Base-by-base conservation (phyloP, 306 rosid genomes). In the Fragaria iinumae region DNA sequence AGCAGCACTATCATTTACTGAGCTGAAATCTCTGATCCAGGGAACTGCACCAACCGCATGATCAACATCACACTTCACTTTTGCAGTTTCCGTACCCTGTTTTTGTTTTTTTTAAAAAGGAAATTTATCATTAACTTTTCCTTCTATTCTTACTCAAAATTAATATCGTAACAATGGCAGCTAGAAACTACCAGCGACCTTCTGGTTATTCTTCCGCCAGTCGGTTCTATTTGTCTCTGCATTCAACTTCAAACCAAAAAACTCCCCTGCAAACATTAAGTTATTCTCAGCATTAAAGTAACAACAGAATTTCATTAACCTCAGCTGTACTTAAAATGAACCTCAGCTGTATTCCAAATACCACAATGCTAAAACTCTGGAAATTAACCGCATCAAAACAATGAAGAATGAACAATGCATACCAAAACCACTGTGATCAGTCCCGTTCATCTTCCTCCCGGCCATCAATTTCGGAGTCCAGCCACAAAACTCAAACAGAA, bases 401-500 rank as follows among this genome's bases (percentile, higher is more conserved):
- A 32, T 6, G 41, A 41, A 64, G 4, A 32, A 32, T 6, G 41
- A 13, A 32, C 16, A 0, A 32, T 71, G 83, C 83, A 65, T 34
- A 60, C 70, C 79, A 69, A 75, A 73, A 38, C 60, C 87, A 71
- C 72, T 83, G 17, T 9, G 53, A 74, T 59, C 84, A 8, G 93
- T 86, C 41, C 56, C 91, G 74, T 90, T 86, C 73, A 63, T 84
- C 74, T 52, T 85, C 48, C 72, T 83, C 76, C 38, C 67, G 55
- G 84, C 84, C 60, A 89, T 75, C 83, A 94, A 83, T 53, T 80
- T 83, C 0, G 83, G 80, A 8, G 91, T 84, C 98, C 98, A 95
- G 69, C 90, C 97, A 79, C 98, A 95, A 76, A 92, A 89, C 69
- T 95, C 98, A 23, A 92, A 83, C 10, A 95, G 90, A 76, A 95